Percentiles rank a stretch among this genome's conserved stretches.
These are phyloP conservation scores for Eutypella sp. DNA, from an alignment of 2,329 filamentous ascomycete species.

Conservation along the genomic window DNA sequence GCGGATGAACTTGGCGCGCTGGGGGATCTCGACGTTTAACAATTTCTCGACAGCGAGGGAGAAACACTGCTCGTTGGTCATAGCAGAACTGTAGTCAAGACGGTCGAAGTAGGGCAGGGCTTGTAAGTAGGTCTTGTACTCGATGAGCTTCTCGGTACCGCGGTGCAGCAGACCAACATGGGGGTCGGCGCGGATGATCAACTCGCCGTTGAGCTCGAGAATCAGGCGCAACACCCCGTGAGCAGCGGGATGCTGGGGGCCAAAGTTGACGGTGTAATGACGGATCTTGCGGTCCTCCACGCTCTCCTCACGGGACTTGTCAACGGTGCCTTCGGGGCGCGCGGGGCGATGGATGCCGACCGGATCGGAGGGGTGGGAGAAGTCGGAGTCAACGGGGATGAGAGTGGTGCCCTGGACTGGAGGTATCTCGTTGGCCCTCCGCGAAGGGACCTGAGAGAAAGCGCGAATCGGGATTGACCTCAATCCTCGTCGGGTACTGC, in stretches of 20 bases:
- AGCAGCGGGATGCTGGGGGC: constrained; percentile 95
- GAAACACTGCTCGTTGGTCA: constrained; percentile 99
- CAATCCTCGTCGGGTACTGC: too few species aligned
- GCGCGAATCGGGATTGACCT: constrained; percentile 40
- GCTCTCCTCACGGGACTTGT: constrained; percentile 44
- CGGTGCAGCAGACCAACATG: constrained; percentile 95
- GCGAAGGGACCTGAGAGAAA: constrained; percentile 61
- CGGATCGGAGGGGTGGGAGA: constrained; percentile 46
- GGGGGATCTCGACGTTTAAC: constrained; percentile 91
- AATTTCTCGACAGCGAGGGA: constrained; percentile 95
- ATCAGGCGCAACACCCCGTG: constrained; percentile 98
- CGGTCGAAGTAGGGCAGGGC: constrained; percentile 98
- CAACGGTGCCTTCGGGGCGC: constrained; percentile 36
- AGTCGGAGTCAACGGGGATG: constrained; percentile 61
- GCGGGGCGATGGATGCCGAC: constrained; percentile 41
- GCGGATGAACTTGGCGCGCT: constrained; percentile 93
- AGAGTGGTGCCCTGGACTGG: constrained; percentile 55
- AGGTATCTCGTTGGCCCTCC: constrained; percentile 56
- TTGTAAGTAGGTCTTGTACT: constrained; percentile 99
- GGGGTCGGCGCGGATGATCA: constrained; percentile 93
- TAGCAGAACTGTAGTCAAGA: constrained; percentile 99
- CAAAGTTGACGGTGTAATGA: constrained; percentile 99
- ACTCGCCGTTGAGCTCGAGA: constrained; percentile 94
- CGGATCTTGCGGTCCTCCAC: constrained; percentile 75
- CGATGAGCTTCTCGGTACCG: constrained; percentile 98